Percentiles rank a stretch among this genome's conserved stretches.
phyloP scores from a whole-genome alignment of 345 rosid species.

The Erysimum cheiranthoides region DNA sequence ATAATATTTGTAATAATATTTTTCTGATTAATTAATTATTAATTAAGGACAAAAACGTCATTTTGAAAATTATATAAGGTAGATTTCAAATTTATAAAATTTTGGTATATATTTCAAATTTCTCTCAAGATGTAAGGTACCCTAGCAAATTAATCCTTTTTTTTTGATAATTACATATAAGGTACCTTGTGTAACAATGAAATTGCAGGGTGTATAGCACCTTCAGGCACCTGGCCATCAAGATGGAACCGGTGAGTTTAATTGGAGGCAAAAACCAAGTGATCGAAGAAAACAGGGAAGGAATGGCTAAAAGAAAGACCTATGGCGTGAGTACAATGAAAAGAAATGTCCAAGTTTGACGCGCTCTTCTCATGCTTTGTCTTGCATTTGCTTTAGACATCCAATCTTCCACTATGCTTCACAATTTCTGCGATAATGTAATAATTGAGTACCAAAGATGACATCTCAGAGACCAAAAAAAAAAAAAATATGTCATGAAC shows the following conservation, averaged over 20 bases:
- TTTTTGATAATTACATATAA: too few species aligned
- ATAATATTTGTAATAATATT: too few species aligned
- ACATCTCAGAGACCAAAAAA: slow-evolving; percentile 4
- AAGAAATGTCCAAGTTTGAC: slow-evolving; percentile 92
- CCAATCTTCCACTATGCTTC: slow-evolving; percentile 99
- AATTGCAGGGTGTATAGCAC: slow-evolving; percentile 82
- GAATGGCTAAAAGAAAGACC: slow-evolving; percentile 42
- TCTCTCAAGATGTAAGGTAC: too few species aligned
- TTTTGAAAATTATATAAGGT: too few species aligned
- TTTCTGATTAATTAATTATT: too few species aligned
- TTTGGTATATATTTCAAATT: too few species aligned
- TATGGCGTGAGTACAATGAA: slow-evolving; percentile 72
- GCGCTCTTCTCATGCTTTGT: slow-evolving; percentile 92
- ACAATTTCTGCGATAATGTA: slow-evolving; percentile 65
- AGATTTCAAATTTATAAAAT: too few species aligned
- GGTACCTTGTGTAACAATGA: slow-evolving; percentile 82
- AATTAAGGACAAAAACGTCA: too few species aligned
- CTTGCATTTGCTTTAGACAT: slow-evolving; percentile 90
- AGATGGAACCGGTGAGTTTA: slow-evolving; percentile 33
- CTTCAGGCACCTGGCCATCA: slow-evolving; percentile 78
- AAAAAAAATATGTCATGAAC: slow-evolving; percentile 9
- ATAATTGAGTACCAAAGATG: slow-evolving; percentile 21
- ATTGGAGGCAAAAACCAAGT: slow-evolving; percentile 14
- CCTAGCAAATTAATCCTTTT: too few species aligned
- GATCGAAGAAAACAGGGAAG: slow-evolving; percentile 17